Evolutionary conservation across 2,329 filamentous ascomycete species (phyloP).

Genomic region (Cucurbitaria berberidis): DNA sequence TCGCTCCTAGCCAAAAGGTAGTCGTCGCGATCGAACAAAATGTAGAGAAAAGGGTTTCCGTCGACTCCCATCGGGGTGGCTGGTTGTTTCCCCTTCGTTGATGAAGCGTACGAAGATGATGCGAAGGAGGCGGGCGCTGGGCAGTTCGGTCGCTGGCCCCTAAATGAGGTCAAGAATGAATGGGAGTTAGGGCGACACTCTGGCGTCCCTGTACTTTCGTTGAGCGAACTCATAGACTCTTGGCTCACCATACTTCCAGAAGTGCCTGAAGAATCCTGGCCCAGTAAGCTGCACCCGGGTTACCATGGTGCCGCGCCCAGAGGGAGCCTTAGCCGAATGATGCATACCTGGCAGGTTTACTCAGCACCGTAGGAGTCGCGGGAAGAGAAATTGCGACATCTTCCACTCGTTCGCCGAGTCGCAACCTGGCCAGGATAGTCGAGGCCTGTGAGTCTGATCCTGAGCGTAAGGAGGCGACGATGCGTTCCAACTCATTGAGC

Average conservation of each 20-base stretch:
- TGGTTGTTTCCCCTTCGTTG: conserved; percentile 16
- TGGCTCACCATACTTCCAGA: conserved; percentile 20
- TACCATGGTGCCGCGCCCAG: conserved; percentile 14
- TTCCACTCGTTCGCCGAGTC: conserved; percentile 28
- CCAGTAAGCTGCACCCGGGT: conserved; percentile 25
- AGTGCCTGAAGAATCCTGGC: conserved; percentile 22
- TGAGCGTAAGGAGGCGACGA: conserved; percentile 25
- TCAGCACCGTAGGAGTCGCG: conserved; percentile 5
- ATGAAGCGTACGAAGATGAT: conserved; percentile 5
- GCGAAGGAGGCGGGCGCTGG: conserved; percentile 3
- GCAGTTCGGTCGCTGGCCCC: conserved; percentile 13
- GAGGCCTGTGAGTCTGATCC: conserved; percentile 29
- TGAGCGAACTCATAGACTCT: conserved; percentile 13
- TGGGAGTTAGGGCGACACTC: conserved; percentile 12
- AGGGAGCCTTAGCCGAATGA: conserved; percentile 2
- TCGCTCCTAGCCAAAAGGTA: conserved; percentile 20
- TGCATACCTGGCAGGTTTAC: conserved; percentile 26
- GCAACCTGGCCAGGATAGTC: conserved; percentile 23
- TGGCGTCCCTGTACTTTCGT: conserved; percentile 5
- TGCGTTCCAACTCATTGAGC: conserved; percentile 29
- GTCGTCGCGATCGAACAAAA: conserved; percentile 30
- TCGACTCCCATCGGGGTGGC: neutral
- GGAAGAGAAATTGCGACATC: conserved; percentile 28
- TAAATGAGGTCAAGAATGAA: conserved; percentile 15
- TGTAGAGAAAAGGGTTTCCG: conserved; percentile 15